These are phyloP conservation scores for Naematelia encephala DNA, from an alignment of 768 basidiomycete genomes.

Conservation along the genomic window DNA sequence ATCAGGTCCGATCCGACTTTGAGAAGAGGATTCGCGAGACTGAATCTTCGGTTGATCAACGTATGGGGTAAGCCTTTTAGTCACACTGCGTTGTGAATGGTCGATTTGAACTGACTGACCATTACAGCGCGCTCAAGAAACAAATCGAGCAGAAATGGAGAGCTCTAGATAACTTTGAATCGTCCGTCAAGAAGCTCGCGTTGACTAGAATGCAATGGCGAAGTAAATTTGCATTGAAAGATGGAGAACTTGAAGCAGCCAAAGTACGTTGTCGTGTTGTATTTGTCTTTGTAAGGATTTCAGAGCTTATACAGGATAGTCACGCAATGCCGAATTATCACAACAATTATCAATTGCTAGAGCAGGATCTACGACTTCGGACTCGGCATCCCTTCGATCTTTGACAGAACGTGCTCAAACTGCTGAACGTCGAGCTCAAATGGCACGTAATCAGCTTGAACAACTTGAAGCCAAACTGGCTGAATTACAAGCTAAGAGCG, in stretches of 20 bases:
- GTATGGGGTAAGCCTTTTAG: conserved; percentile 54
- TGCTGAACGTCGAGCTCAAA: conserved; percentile 81
- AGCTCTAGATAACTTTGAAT: conserved; percentile 89
- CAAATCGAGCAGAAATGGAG: conserved; percentile 85
- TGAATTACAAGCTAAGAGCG: conserved; percentile 66
- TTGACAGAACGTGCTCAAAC: conserved; percentile 71
- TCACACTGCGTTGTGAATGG: neutral
- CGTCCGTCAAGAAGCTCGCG: conserved; percentile 72
- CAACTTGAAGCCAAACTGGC: conserved; percentile 81
- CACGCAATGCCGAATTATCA: conserved; percentile 69
- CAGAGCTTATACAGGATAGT: conserved; percentile 52
- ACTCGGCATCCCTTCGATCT: conserved; percentile 67
- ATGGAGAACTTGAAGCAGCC: conserved; percentile 82
- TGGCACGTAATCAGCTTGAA: conserved; percentile 76
- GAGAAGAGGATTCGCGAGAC: conserved; percentile 78
- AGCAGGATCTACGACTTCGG: conserved; percentile 54
- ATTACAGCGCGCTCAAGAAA: conserved; percentile 64
- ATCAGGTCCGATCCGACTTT: conserved; percentile 78
- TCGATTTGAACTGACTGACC: conserved; percentile 6
- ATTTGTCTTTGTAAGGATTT: neutral
- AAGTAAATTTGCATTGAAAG: conserved; percentile 71
- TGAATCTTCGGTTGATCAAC: conserved; percentile 69
- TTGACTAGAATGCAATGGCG: conserved; percentile 82
- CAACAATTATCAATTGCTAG: conserved; percentile 65
- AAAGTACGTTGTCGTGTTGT: conserved; percentile 58